Evolutionary conservation across 202 grass and related monocot species (phyloP), one percentile per base, ranked within the genome.

Genomic region (Carex sylvatica): DNA sequence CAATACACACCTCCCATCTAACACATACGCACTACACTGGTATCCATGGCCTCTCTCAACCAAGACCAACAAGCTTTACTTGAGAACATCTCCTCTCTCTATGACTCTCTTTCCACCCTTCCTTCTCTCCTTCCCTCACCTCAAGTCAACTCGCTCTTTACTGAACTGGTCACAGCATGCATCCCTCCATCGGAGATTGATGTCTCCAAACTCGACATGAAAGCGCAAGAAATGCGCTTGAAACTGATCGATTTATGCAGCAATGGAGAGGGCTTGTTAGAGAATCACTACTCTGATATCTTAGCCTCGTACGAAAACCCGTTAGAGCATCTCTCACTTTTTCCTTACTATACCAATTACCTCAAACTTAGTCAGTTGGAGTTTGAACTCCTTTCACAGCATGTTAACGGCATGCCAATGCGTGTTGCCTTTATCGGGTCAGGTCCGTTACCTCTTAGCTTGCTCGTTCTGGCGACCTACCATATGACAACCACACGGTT

Each of bases 261-360:
- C 70, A 36, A 87, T 19, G 95, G 90, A 6, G 95, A 97, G 73
- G 90, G 92, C 6, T 80, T 88, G 11, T 64, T 97, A 3, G 95
- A 97, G 82, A 87, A 75, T 49, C 87, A 97, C 82, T 94, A 94
- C 87, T 82, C 90, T 15, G 92, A 94, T 75, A 36, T 94, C 65
- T 80, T 97, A 46, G 83, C 80, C 24, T 40, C 62, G 19, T 91
- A 89, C 38, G 91, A 94, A 20, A 92, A 92, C 83, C 94, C 94
- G 6, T 84, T 97, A 35, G 83, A 89, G 6, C 89, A 97, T 54
- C 72, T 97, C 10, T 44, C 22, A 15, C 84, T 83, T 35, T 97
- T 97, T 46, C 94, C 94, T 0, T 97, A 94, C 86, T 89, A 84
- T 33, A 87, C 30, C 66, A 97, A 97, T 83, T 97, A 97, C 80